These are phyloP conservation scores for Blastocystis sp. DNA, from an alignment of 352 stramenopile species.

Conservation along the genomic window DNA sequence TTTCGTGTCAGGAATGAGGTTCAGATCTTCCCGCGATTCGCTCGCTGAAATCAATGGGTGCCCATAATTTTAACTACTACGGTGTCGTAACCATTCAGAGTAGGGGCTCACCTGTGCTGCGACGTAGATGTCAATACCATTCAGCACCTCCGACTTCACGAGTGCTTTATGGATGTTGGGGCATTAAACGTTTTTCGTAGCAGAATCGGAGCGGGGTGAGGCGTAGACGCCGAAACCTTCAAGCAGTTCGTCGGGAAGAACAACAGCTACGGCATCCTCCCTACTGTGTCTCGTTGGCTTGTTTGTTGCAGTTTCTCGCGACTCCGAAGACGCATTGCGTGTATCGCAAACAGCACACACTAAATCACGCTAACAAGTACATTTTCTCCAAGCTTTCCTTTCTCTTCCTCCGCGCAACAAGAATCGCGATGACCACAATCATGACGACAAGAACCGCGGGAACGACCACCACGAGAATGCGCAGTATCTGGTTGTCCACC, in stretches of 20 bases:
- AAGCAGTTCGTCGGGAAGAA: neutral
- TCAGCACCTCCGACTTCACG: neutral
- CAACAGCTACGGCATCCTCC: neutral
- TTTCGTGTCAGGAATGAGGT: neutral
- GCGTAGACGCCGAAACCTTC: neutral
- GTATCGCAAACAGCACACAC: neutral
- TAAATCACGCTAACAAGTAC: neutral
- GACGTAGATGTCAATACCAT: neutral
- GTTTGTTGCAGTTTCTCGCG: neutral
- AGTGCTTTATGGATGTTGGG: neutral
- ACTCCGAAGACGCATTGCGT: no score
- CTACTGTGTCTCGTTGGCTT: neutral
- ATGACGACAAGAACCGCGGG: neutral
- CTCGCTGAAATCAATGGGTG: neutral
- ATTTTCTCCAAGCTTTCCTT: neutral
- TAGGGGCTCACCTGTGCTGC: neutral
- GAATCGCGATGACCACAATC: neutral
- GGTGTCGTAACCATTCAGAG: neutral
- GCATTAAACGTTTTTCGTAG: neutral
- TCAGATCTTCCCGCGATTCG: neutral
- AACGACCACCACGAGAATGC: neutral
- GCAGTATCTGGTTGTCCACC: constrained; percentile 9
- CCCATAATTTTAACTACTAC: neutral
- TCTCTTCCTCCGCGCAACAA: neutral
- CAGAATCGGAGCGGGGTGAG: neutral